Percentiles rank a stretch among this genome's conserved stretches.
Conservation (phyloP, 805 yeast genomes). For the Candida sphagnicola region DNA sequence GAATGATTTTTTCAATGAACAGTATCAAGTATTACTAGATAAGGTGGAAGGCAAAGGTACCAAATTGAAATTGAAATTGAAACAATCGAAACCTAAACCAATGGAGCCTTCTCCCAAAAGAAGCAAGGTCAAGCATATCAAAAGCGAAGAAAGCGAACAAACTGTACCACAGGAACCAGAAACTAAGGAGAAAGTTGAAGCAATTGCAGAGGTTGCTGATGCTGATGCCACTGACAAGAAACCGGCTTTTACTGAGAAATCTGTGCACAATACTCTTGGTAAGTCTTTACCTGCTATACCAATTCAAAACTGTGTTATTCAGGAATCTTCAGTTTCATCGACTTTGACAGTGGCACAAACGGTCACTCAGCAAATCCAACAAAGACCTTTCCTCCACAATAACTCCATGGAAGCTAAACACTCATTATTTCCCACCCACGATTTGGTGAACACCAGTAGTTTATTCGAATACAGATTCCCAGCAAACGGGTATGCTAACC, state of each 20-base stretch:
- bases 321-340: slow-evolving; percentile 33
- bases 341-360: slow-evolving; percentile 12
- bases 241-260: slow-evolving; percentile 6
- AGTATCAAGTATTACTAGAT: slow-evolving; percentile 25
- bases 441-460: slow-evolving; percentile 21
- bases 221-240: slow-evolving; percentile 8
- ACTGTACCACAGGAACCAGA: slow-evolving; percentile 5
- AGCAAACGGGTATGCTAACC: slow-evolving; percentile 36
- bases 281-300: slow-evolving; percentile 23
- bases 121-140: slow-evolving; percentile 12
- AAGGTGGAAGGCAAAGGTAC: slow-evolving; percentile 14
- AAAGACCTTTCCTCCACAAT: slow-evolving; percentile 7
- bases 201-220: slow-evolving; percentile 10
- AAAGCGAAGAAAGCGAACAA: slow-evolving; percentile 14
- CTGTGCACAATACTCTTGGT: slow-evolving; percentile 20
- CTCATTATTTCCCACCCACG: slow-evolving; percentile 30
- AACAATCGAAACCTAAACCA: slow-evolving; percentile 14
- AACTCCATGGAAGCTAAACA: slow-evolving; percentile 14
- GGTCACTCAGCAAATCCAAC: slow-evolving; percentile 13
- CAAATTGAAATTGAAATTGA: slow-evolving; percentile 25
- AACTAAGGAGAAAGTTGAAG: slow-evolving; percentile 7
- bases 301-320: slow-evolving; percentile 32
- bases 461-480: slow-evolving; percentile 36
- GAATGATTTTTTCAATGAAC: slow-evolving; percentile 46
- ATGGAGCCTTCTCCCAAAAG: slow-evolving; percentile 14